Base-by-base conservation (phyloP, 1,284 basidiomycete genomes). In the Peniophora sp. region DNA sequence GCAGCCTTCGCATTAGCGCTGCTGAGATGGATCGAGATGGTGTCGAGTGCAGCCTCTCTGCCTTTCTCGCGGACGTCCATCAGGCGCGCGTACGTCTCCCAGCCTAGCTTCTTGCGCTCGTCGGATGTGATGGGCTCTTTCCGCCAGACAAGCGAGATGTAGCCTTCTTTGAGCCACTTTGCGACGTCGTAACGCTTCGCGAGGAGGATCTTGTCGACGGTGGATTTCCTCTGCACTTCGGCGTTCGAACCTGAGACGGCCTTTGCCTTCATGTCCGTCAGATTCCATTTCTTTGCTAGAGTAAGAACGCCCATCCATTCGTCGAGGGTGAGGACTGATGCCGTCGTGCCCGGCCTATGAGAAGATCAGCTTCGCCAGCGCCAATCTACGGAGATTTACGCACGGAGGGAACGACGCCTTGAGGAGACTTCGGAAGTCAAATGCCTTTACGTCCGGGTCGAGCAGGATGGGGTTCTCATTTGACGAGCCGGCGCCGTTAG, bases 241-340 rank as follows among this genome's bases (percentile, higher is more conserved):
- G 6, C 22, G 6, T 45, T 22, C 12, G 43, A 45, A 9, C 22
- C 23, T 6, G 12, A 3, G 43, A 45, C 22, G 23, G 43, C 43
- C 18, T 18, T 45, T 23, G 3, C 24, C 42, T 48, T 47, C 11
- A 54, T 32, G 24, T 15, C 24, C 3, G 41, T 39, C 32, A 54
- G 51, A 41, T 15, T 14, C 53, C 53, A 54, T 48, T 49, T 54
- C 3, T 47, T 44, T 1, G 53, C 53, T 34, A 54, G 53, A 20
- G 36, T 50, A 6, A 54, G 46, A 1, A 36, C 53, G 10, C 44
- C 39, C 17, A 52, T 49, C 53, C 53, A 54, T n/a, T 50, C 24
- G n/a, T 52, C 51, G 15, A 47, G 47, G 20, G 48, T 45, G 12
- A 48, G 14, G 8, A 22, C 14, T 6, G 17, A 15, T 8, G 23